A percentile compares a stretch with the other conserved stretches of the same genome.
phyloP scores from a whole-genome alignment of 352 stramenopile genomes.

The Pythium myriotylum region DNA sequence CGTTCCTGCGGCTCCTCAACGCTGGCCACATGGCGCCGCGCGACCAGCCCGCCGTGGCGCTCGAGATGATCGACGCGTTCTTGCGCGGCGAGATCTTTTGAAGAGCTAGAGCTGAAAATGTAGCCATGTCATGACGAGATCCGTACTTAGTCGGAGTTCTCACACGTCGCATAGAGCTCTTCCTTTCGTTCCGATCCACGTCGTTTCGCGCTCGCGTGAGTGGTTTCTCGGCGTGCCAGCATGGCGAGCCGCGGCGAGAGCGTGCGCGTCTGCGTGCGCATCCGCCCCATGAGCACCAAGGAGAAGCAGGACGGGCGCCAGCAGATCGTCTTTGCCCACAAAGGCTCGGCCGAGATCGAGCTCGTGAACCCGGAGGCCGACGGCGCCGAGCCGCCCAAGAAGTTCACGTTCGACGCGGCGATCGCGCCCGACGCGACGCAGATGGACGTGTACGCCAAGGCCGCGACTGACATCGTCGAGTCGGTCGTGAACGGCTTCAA shows the following conservation, averaged over 20 bases:
- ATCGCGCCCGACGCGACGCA: conserved; percentile 86
- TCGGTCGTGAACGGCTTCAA: conserved; percentile 96
- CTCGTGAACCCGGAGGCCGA: conserved; percentile 83
- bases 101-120: background rate
- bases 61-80: conserved; percentile 61
- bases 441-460: conserved; percentile 91
- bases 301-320: conserved; percentile 90
- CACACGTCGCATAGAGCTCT: no score
- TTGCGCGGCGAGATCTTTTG: conserved; percentile 34
- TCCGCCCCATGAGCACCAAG: conserved; percentile 91
- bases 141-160: no score
- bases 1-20: conserved; percentile 49
- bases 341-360: conserved; percentile 82
- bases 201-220: no score
- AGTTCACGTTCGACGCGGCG: conserved; percentile 96
- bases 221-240: background rate
- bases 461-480: conserved; percentile 90
- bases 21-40: conserved; percentile 54
- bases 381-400: conserved; percentile 84
- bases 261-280: conserved; percentile 93
- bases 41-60: conserved; percentile 47
- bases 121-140: no score
- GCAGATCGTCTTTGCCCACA: conserved; percentile 80
- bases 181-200: no score
- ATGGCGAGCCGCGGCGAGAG: conserved; percentile 68